phyloP scores from a whole-genome alignment of 2,329 filamentous ascomycete genomes.

The Beauveria medogensis region DNA sequence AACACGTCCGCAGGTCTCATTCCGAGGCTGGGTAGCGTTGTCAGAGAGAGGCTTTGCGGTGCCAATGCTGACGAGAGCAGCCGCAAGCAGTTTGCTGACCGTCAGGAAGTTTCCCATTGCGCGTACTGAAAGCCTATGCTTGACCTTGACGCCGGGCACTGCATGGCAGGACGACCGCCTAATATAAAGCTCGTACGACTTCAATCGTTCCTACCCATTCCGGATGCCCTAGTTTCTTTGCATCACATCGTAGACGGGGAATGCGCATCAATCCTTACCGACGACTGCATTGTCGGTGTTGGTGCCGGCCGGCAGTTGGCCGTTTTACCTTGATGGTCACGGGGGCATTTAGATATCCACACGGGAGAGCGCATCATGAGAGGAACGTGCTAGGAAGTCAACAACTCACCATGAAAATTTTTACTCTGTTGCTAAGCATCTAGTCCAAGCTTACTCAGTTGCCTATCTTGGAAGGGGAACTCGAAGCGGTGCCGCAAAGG shows the following conservation, averaged over 20 bases:
- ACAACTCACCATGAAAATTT: background rate
- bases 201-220: background rate
- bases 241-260: background rate
- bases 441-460: background rate
- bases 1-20: background rate
- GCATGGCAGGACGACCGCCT: background rate
- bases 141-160: background rate
- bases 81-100: background rate
- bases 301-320: conserved; percentile 4
- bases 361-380: background rate
- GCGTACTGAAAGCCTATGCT: background rate
- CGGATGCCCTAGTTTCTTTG: background rate
- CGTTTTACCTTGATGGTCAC: background rate
- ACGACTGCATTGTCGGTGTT: background rate
- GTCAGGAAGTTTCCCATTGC: background rate
- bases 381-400: background rate
- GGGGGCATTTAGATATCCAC: background rate
- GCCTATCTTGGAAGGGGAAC: background rate
- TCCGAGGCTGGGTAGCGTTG: background rate
- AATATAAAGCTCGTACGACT: background rate
- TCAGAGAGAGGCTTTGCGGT: background rate
- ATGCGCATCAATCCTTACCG: background rate
- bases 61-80: background rate
- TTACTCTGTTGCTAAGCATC: background rate
- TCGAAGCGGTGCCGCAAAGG: background rate